Evolutionary conservation across 2,329 filamentous ascomycete species (phyloP), one percentile per base, ranked within the genome.

Genomic region (Teratosphaeria viscida): DNA sequence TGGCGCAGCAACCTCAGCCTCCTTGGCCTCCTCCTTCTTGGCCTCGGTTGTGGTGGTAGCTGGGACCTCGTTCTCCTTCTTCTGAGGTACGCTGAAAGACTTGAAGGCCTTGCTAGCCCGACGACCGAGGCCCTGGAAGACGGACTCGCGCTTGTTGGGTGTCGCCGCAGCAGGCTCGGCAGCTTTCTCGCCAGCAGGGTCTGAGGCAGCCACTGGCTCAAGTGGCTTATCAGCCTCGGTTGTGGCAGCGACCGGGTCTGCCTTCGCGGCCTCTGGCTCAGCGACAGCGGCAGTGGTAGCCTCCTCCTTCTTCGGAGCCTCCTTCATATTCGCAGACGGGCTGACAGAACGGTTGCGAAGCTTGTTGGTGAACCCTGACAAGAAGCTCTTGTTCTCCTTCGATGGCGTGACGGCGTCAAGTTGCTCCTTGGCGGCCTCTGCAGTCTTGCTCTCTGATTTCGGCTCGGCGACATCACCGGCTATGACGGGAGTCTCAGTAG

Each of bases 391-490:
- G 68, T 70, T 72, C 64, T 71, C 68, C 65, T 71, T 71, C 35
- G 39, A 74, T 70, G 63, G 39, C 27, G 78, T 77, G 61, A 70
- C 60, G 54, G 65, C 60, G 39, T 66, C 71, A 55, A 74, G 71
- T 68, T 75, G 74, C 68, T 76, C 75, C 67, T 78, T 75, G 54
- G 74, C 60, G 43, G 67, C 61, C 58, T 71, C 70, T 14, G 67
- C 66, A 29, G 58, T 68, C 63, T 62, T 70, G 64, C 57, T 65
- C 62, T 60, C 57, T 19, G 47, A 54, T 59, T 57, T 52, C 19
- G 60, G 47, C 60, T 65, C 62, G 39, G 64, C 56, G 35, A 57
- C 54, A 57, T 78, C 75, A 57, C 75, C 64, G 39, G 71, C 64
- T 52, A 68, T 65, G 49, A 66, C 70, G n/a, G 67, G 60, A 74